Percentiles rank a stretch among this genome's conserved stretches.
phyloP scores from a whole-genome alignment of 495 filamentous ascomycete species.

The Hyphodiscus hymeniophilus region DNA sequence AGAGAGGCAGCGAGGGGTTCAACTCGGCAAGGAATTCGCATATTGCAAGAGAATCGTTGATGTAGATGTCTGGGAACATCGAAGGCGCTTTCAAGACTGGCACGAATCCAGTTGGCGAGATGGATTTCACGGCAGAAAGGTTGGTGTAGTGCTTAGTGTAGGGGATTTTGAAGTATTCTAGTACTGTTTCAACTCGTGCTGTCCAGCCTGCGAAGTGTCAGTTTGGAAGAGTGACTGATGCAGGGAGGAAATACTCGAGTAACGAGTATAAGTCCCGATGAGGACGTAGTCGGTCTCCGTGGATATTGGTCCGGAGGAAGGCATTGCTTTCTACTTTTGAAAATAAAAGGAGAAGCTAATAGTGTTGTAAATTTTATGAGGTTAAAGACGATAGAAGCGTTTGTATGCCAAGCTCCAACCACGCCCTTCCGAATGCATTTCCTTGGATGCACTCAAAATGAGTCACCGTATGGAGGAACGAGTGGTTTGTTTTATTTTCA shows the following conservation, averaged over 20 bases:
- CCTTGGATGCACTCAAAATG: too few relatives aligned
- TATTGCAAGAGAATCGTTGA: constrained; percentile 47
- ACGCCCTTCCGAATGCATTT: too few relatives aligned
- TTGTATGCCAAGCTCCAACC: too few relatives aligned
- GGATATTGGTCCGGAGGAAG: too few relatives aligned
- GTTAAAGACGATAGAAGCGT: too few relatives aligned
- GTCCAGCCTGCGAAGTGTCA: constrained; percentile 37
- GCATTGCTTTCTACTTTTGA: too few relatives aligned
- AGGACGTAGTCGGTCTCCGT: constrained; percentile 24
- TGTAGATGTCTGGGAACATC: constrained; percentile 18
- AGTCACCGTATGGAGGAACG: too few relatives aligned
- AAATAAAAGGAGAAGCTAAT: too few relatives aligned
- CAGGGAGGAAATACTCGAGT: constrained; percentile 24
- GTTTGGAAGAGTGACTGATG: constrained; percentile 3
- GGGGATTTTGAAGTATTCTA: constrained; percentile 31
- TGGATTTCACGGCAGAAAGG: constrained; percentile 23
- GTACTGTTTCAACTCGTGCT: constrained; percentile 27
- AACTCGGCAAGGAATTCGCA: constrained; percentile 44
- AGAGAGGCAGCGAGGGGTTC: constrained; percentile 33
- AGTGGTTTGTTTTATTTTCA: too few relatives aligned
- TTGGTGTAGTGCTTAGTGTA: constrained; percentile 22
- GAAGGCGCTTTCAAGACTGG: constrained; percentile 27
- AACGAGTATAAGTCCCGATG: constrained; percentile 28
- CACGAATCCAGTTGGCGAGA: constrained; percentile 28
- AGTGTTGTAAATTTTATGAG: too few relatives aligned